Evolutionary conservation across 2,329 filamentous ascomycete genomes (phyloP).

Genomic region (Epichloe elymi): DNA sequence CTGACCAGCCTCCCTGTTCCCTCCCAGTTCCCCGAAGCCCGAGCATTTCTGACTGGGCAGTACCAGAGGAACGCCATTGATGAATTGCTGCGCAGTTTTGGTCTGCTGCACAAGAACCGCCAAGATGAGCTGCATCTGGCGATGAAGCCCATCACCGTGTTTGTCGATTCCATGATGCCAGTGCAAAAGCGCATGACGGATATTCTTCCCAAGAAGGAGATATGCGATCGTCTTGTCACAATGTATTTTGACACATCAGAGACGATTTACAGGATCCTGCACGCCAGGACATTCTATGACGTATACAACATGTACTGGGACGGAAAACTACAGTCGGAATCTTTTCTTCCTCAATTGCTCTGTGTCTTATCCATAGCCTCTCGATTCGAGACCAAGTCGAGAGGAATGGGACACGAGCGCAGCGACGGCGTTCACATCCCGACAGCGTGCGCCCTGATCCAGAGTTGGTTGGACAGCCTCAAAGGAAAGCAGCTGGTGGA

Average conservation of each 20-base stretch:
- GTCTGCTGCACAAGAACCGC: constrained; percentile 33
- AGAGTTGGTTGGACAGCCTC: constrained; percentile 38
- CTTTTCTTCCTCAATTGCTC: constrained; percentile 40
- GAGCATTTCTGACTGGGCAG: constrained; percentile 5
- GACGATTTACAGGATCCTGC: constrained; percentile 39
- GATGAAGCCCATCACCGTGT: constrained; percentile 39
- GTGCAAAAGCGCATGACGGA: constrained; percentile 45
- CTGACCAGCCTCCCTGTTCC: not conserved
- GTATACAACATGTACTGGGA: constrained; percentile 42
- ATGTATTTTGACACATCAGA: constrained; percentile 38
- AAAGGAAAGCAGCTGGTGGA: constrained; percentile 40
- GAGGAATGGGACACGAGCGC: constrained; percentile 37
- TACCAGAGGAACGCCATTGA: constrained; percentile 15
- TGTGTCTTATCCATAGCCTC: constrained; percentile 40
- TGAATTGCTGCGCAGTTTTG: constrained; percentile 31
- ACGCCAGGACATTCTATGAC: constrained; percentile 36
- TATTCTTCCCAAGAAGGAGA: constrained; percentile 35
- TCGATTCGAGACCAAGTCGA: constrained; percentile 36
- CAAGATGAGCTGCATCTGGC: constrained; percentile 34
- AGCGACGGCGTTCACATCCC: constrained; percentile 42
- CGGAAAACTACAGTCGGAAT: constrained; percentile 30
- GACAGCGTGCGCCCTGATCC: constrained; percentile 41
- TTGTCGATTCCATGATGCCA: constrained; percentile 45
- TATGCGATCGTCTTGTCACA: constrained; percentile 37
- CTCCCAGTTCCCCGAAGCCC: constrained; percentile 6